Percentiles rank a stretch among this genome's conserved stretches.
phyloP scores from a whole-genome alignment of 352 stramenopile genomes.

The Phytophthora parvispora region DNA sequence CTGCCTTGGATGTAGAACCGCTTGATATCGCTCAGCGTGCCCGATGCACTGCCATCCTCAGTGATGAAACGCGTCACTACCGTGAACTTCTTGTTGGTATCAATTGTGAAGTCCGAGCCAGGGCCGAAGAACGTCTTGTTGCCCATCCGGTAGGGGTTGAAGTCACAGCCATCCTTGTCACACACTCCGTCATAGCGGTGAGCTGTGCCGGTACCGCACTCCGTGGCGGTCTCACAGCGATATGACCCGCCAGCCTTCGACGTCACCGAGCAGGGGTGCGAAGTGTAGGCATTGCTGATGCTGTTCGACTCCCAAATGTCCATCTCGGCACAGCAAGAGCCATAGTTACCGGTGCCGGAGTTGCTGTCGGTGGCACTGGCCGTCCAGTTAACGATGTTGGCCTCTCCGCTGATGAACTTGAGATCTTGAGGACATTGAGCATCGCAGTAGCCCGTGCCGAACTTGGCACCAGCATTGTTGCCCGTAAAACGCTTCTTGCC shows the following conservation, averaged over 20 bases:
- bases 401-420: constrained; percentile 69
- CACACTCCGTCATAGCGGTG: constrained; percentile 25
- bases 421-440: constrained; percentile 59
- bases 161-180: constrained; percentile 38
- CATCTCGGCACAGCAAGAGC: constrained; percentile 60
- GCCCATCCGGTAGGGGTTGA: constrained; percentile 41
- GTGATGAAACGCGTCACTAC: constrained; percentile 40
- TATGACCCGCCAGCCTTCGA: constrained; percentile 35
- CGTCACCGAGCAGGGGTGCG: constrained; percentile 40
- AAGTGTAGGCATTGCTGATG: constrained; percentile 43
- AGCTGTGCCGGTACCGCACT: constrained; percentile 16
- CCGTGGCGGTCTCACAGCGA: constrained; percentile 8
- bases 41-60: constrained; percentile 24
- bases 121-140: constrained; percentile 38
- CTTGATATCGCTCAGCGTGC: constrained; percentile 21
- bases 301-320: constrained; percentile 58
- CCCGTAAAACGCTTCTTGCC: constrained; percentile 22
- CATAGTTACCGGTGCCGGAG: constrained; percentile 45
- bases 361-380: constrained; percentile 29
- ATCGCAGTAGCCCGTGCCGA: constrained; percentile 37
- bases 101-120: constrained; percentile 22
- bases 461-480: constrained; percentile 10
- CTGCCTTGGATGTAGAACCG: constrained; percentile 30
- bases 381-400: constrained; percentile 54
- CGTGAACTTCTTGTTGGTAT: constrained; percentile 32